A percentile compares a stretch with the other conserved stretches of the same genome.
Evolutionary conservation across 352 stramenopile genomes (phyloP).

Genomic region (Poterioochromonas sp.): DNA sequence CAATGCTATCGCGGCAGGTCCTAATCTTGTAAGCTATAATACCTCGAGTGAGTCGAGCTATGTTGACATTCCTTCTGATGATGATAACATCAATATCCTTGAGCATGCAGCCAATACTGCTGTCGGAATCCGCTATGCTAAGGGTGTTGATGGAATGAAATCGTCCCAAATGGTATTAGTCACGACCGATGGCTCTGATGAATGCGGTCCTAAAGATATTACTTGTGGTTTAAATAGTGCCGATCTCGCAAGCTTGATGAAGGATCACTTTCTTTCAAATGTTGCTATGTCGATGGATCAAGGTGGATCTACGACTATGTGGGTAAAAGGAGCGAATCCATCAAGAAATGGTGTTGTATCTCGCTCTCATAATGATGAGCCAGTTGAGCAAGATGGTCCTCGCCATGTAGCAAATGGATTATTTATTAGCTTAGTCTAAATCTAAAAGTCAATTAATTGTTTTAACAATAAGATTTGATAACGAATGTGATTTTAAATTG

Average conservation of each 20-base stretch:
- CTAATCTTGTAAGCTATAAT: constrained; percentile 5
- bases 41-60: background rate
- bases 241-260: constrained; percentile 1
- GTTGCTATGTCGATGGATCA: constrained; percentile 21
- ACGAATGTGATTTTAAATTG: no score
- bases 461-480: no score
- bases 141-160: background rate
- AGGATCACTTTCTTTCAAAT: background rate
- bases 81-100: constrained; percentile 22
- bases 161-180: background rate
- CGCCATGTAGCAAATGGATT: constrained; percentile 6
- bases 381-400: constrained; percentile 10
- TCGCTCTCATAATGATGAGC: background rate
- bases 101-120: constrained; percentile 18
- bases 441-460: no score
- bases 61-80: constrained; percentile 5
- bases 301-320: constrained; percentile 20
- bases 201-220: constrained; percentile 9
- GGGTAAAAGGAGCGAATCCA: constrained; percentile 19
- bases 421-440: background rate
- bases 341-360: background rate
- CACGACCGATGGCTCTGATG: constrained; percentile 16
- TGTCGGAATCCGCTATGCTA: background rate
- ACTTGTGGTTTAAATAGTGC: background rate
- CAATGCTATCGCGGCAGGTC: background rate